Base-by-base conservation (phyloP, 1,139 yeast genomes). In the Hyphopichia khmerensis region DNA sequence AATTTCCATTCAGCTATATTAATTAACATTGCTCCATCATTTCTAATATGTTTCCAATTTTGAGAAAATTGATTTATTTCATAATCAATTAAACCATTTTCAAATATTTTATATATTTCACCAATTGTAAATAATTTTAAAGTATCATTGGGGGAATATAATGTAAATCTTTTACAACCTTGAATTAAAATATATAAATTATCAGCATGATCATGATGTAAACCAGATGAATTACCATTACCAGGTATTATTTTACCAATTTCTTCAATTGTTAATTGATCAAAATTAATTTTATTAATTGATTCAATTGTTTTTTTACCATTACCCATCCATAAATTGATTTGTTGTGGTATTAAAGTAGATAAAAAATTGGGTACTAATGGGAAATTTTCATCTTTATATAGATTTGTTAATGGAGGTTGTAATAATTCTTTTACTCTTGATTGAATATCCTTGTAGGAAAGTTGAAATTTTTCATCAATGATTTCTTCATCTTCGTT, bases 171-270 rank as follows among this genome's bases (percentile, higher is more conserved):
- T 53, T 85, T 85, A n/a, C 57, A 55, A 0, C 91, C 93, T 24
- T 72, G 64, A 1, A 80, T 56, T 1, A 85, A 73, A 2, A 84
- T 65, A 56, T 85, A 85, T 33, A 84, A 63, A 53, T 85, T 85
- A 55, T 84, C 90, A 1, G 91, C 87, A 59, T 84, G 90, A 56
- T 85, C 93, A 56, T 85, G 93, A 52, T 85, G 93, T n/a, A 85
- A 62, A 0, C 93, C 93, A 0, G 90, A 82, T 0, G 89, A 82
- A 0, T 82, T 69, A 1, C 85, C 86, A 1, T 60, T 60, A 1
- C 76, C 74, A 1, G 86, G 82, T 2, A 82, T 59, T 18, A 64
- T 64, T 48, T 77, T 75, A 0, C 85, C 87, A 2, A 81, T 19
- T 7, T 29, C 5, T 13, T 33, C 23, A 10, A 27, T 2, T 2